These are phyloP conservation scores for Gnaphalium uliginosum DNA, from an alignment of 129 eudicot species.

Conservation along the genomic window DNA sequence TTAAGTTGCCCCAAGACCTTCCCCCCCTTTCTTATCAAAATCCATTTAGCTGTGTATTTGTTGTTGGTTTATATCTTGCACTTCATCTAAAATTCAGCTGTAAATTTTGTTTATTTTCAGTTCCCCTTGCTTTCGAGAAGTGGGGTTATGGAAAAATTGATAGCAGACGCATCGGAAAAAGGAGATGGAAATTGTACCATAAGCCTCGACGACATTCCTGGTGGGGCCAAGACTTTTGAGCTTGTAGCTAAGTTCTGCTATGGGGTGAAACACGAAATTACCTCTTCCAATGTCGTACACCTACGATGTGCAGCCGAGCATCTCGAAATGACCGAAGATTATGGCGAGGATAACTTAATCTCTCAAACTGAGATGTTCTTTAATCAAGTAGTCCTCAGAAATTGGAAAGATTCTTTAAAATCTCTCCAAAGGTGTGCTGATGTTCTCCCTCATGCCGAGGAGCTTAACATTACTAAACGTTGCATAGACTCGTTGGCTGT, in stretches of 20 bases:
- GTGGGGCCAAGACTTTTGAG: constrained; percentile 81
- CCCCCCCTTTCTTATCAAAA: neutral
- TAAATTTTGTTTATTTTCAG: constrained; percentile 37
- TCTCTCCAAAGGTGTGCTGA: constrained; percentile 79
- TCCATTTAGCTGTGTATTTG: too few relatives aligned
- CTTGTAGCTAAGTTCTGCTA: constrained; percentile 92
- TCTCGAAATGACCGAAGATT: constrained; percentile 90
- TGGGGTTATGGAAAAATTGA: constrained; percentile 79
- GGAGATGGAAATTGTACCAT: constrained; percentile 56
- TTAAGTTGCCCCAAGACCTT: neutral
- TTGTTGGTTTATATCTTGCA: neutral
- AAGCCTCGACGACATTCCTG: constrained; percentile 64
- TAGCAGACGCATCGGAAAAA: constrained; percentile 64
- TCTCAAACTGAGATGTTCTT: constrained; percentile 77
- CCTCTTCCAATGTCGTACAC: constrained; percentile 77
- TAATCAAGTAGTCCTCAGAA: constrained; percentile 63
- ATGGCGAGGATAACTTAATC: constrained; percentile 89
- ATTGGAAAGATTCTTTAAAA: constrained; percentile 84
- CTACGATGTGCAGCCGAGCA: constrained; percentile 84
- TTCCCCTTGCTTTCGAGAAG: constrained; percentile 94
- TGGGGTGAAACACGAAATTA: constrained; percentile 94
- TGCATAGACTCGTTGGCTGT: constrained; percentile 84
- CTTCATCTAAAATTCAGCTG: neutral
- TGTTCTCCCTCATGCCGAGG: constrained; percentile 64
- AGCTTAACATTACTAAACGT: constrained; percentile 61